phyloP scores from a whole-genome alignment of 2,329 filamentous ascomycete species.

The Graphiopsis chlorocephala region DNA sequence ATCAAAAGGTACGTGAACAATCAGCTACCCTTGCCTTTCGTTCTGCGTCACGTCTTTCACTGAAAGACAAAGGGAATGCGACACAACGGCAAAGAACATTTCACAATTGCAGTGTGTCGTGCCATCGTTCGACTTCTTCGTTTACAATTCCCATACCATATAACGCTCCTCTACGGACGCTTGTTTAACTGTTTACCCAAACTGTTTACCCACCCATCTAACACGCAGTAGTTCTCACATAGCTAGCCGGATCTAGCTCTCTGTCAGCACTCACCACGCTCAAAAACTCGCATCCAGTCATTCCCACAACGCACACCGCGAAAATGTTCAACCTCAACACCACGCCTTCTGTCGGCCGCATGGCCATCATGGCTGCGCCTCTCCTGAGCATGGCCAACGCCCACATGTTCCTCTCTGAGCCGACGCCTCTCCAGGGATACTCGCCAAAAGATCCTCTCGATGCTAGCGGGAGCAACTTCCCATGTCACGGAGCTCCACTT shows the following conservation, averaged over 20 bases:
- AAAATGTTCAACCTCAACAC: conserved; percentile 33
- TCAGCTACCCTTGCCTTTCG: not conserved
- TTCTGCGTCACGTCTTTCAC: not conserved
- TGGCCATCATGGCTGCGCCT: conserved; percentile 50
- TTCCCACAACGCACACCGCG: conserved; percentile 7
- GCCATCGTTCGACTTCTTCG: not conserved
- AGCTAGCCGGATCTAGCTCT: conserved; percentile 16
- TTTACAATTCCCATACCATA: not conserved
- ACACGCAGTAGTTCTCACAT: not conserved
- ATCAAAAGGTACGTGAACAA: conserved; percentile 4
- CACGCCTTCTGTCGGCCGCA: conserved; percentile 48
- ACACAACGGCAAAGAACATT: not conserved
- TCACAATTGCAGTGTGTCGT: not conserved
- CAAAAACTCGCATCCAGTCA: conserved; percentile 16
- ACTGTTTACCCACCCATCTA: not conserved
- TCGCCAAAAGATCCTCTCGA: conserved; percentile 63
- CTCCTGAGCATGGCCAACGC: conserved; percentile 62
- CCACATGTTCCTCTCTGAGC: conserved; percentile 72
- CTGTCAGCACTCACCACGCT: conserved; percentile 5
- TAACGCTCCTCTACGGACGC: not conserved
- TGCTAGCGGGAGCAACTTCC: conserved; percentile 65
- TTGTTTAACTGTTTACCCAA: not conserved
- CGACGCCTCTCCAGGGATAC: conserved; percentile 57
- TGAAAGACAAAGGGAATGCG: not conserved
- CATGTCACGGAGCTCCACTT: conserved; percentile 68